A percentile compares a stretch with the other conserved stretches of the same genome.
Conservation (phyloP, 768 basidiomycete genomes). For the Hemileccinum impolitum region DNA sequence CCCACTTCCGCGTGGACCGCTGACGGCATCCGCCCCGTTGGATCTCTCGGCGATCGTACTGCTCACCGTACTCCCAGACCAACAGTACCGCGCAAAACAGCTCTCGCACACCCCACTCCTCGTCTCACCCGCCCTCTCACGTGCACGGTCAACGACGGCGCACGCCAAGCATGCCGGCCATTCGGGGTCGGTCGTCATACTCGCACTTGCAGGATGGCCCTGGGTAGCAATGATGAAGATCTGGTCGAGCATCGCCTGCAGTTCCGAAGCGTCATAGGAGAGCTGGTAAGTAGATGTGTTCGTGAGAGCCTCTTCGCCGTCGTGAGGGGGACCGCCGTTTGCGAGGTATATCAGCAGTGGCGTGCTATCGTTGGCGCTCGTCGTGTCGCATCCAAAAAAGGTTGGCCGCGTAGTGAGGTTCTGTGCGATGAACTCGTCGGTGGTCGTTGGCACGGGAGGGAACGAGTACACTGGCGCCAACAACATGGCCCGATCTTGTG, state of each 20-base stretch:
- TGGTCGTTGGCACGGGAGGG: slow-evolving; percentile 28
- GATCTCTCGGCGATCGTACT: too few species aligned
- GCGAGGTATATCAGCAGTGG: slow-evolving; percentile 61
- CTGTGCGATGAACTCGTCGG: slow-evolving; percentile 31
- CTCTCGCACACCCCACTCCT: slow-evolving; percentile 30
- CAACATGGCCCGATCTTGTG: slow-evolving; percentile 39
- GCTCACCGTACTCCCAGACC: slow-evolving; percentile 14
- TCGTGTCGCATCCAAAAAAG: slow-evolving; percentile 44
- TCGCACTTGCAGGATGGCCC: slow-evolving; percentile 33
- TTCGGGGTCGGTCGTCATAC: slow-evolving; percentile 32
- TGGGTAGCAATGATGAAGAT: slow-evolving; percentile 43
- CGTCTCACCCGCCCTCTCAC: slow-evolving; percentile 22
- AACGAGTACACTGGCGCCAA: slow-evolving; percentile 33
- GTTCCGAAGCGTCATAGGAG: slow-evolving; percentile 34
- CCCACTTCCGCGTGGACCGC: slow-evolving; percentile 2
- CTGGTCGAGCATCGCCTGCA: slow-evolving; percentile 46
- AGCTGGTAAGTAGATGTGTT: slow-evolving; percentile 42
- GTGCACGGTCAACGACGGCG: slow-evolving; percentile 47
- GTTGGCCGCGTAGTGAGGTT: slow-evolving; percentile 38
- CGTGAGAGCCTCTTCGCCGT: slow-evolving; percentile 36
- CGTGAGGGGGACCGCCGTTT: slow-evolving; percentile 44
- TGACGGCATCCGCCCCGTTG: not conserved
- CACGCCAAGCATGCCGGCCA: slow-evolving; percentile 53
- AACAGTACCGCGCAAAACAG: slow-evolving; percentile 34
- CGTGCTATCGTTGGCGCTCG: slow-evolving; percentile 26